Base-by-base conservation (phyloP, 768 basidiomycete genomes). In the Pisolithus sp. region DNA sequence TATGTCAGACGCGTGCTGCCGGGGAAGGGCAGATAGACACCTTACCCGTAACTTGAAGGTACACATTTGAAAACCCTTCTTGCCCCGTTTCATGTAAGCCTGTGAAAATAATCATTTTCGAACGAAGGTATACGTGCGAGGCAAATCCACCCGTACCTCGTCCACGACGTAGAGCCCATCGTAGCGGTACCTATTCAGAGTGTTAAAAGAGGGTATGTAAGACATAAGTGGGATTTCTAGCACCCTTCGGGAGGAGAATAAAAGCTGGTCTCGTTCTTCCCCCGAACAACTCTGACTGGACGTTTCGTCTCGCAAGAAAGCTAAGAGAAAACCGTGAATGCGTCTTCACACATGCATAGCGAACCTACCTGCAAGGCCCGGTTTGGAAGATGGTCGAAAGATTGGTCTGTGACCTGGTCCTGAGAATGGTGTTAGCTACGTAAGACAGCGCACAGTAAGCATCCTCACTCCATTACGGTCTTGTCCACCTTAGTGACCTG, bases 261-360 rank as follows among this genome's bases (percentile, higher is more conserved):
- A 46, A 17, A 23, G 36, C 42, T 64, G 1, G n/a, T 4, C 0
- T 28, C 10, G 18, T 43, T 60, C 23, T 21, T 58, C 21, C 73
- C 73, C n/a, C 73, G 63, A 26, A 73, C 41, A 10, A 74, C 73
- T 40, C 73, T 67, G 1, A 75, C 70, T 0, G 71, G 73, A 17
- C 58, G 59, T 30, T 52, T 59, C 1, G 61, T 71, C 17, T 49
- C 0, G 18, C 2, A 49, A 4, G 73, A 73, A 10, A 68, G 45
- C 68, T 74, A 40, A 15, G 45, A 20, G 13, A 46, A 37, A 12
- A 30, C 45, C 15, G 18, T 2, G 41, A 21, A 6, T 24, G 38
- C 3, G 30, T 7, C 38, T 2, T 21, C 6, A 7, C 23, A 28
- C 30, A n/a, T 24, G 12, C 10, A 0, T 20, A 45, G 5, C 20